Conservation (phyloP, 2,329 filamentous ascomycete genomes). For the Alternaria triticimaculans region DNA sequence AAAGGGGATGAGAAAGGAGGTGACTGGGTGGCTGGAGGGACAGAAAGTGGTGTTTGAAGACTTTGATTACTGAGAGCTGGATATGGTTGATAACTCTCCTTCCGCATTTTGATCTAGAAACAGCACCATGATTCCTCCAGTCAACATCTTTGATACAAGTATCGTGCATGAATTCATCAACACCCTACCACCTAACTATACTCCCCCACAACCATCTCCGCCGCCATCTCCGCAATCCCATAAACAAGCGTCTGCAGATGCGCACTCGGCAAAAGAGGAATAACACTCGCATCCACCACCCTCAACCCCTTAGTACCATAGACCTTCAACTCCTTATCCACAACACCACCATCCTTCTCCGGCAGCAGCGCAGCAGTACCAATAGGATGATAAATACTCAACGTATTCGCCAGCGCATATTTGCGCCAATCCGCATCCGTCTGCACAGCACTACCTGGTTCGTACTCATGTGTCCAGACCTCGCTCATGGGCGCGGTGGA, state of each 20-base stretch:
- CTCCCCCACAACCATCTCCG: slow-evolving; percentile 25
- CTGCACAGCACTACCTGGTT: slow-evolving; percentile 35
- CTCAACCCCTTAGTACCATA: slow-evolving; percentile 30
- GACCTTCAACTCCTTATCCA: slow-evolving; percentile 27
- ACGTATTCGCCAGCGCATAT: slow-evolving; percentile 22
- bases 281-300: slow-evolving; percentile 40
- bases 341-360: slow-evolving; percentile 33
- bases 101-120: too few relatives aligned
- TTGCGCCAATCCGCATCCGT: slow-evolving; percentile 36
- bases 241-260: slow-evolving; percentile 39
- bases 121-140: too few relatives aligned
- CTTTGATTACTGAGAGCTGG: slow-evolving; percentile 50
- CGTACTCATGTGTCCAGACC: slow-evolving; percentile 39
- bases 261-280: slow-evolving; percentile 33
- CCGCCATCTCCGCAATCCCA: slow-evolving; percentile 37
- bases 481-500: slow-evolving; percentile 32
- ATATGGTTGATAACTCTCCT: too few relatives aligned
- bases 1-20: slow-evolving; percentile 55
- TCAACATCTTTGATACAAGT: too few relatives aligned
- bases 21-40: slow-evolving; percentile 58
- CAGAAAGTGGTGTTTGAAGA: slow-evolving; percentile 58
- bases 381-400: slow-evolving; percentile 43
- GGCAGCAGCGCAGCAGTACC: slow-evolving; percentile 46
- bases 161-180: background rate
- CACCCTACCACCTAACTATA: background rate